Evolutionary conservation across 305 asterid genomes (phyloP).

Genomic region (Rubia tinctorum): DNA sequence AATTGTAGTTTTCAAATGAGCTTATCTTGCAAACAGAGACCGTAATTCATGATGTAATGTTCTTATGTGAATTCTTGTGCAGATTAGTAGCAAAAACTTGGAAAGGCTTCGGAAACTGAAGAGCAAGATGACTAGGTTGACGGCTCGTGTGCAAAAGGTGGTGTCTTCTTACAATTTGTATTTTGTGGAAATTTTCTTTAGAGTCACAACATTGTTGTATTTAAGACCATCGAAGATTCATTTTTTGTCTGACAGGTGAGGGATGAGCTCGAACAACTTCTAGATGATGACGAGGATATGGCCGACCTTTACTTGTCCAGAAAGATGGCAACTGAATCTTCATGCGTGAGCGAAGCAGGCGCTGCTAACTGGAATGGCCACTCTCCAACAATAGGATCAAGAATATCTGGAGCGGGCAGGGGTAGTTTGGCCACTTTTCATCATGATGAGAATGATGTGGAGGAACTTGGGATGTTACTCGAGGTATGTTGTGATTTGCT

Average conservation of each 20-base stretch:
- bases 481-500: too few relatives aligned
- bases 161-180: background rate
- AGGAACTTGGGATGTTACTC: conserved; percentile 66
- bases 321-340: conserved; percentile 53
- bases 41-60: too few relatives aligned
- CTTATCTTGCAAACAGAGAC: too few relatives aligned
- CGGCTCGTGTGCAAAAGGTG: conserved; percentile 96
- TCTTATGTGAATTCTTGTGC: conserved; percentile 1
- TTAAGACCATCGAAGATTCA: background rate
- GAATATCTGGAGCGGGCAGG: conserved; percentile 84
- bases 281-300: conserved; percentile 98
- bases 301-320: conserved; percentile 94
- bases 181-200: background rate
- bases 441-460: conserved; percentile 86
- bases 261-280: conserved; percentile 94
- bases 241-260: conserved; percentile 52
- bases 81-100: conserved; percentile 92
- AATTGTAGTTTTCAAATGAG: too few relatives aligned
- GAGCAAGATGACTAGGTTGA: conserved; percentile 96
- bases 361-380: conserved; percentile 65
- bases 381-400: conserved; percentile 85
- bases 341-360: conserved; percentile 78
- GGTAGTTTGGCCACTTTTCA: conserved; percentile 79
- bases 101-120: conserved; percentile 86
- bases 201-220: too few relatives aligned